Conservation (phyloP, 2,329 filamentous ascomycete genomes). For the Neofusicoccum umdonicola region DNA sequence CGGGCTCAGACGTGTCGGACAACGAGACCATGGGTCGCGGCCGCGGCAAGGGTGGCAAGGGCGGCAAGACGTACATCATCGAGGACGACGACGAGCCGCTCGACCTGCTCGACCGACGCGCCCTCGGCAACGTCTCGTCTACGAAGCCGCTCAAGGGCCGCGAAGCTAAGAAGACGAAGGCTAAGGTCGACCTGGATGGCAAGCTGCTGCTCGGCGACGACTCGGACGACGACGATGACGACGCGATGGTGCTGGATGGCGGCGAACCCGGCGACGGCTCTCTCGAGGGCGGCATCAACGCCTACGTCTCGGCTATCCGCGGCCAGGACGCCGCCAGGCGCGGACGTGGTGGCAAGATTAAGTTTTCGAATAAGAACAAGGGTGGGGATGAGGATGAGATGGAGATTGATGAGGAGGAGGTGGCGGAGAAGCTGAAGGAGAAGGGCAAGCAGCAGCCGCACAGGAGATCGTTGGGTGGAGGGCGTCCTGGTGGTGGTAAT, state of each 20-base stretch:
- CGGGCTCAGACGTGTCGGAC: conserved; percentile 61
- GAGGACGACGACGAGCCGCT: conserved; percentile 94
- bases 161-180: conserved; percentile 55
- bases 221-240: conserved; percentile 40
- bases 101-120: conserved; percentile 84
- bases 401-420: conserved; percentile 45
- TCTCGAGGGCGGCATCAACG: conserved; percentile 55
- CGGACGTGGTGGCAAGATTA: conserved; percentile 56
- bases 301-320: conserved; percentile 60
- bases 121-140: conserved; percentile 88
- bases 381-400: conserved; percentile 40
- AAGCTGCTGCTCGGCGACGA: conserved; percentile 71
- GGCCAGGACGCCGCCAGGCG: conserved; percentile 59
- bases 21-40: conserved; percentile 48
- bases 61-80: conserved; percentile 75
- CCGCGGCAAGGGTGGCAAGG: conserved; percentile 50
- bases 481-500: background rate
- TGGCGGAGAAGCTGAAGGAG: conserved; percentile 33
- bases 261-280: conserved; percentile 39
- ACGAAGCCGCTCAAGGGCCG: conserved; percentile 71
- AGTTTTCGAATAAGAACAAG: conserved; percentile 54
- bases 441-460: conserved; percentile 28
- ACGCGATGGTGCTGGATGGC: conserved; percentile 52
- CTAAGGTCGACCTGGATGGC: conserved; percentile 71
- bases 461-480: conserved; percentile 36